Base-by-base conservation (phyloP, 176 grass and related monocot species). In the Musa beccarii region DNA sequence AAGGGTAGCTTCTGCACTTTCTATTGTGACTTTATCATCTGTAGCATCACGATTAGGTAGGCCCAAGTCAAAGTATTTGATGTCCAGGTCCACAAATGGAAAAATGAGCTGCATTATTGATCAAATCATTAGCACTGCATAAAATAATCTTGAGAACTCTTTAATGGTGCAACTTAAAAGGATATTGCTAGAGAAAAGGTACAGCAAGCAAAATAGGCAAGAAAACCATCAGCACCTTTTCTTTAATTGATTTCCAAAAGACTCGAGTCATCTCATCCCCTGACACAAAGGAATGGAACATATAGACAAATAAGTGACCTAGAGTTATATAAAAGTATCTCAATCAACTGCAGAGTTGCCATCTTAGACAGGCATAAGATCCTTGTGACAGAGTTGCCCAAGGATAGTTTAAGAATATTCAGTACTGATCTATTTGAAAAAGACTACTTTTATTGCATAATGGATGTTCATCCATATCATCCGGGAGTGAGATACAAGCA, bases 21-120 rank as follows among this genome's bases (percentile, higher is more conserved):
- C 86, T 86, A 84, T 73, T 71, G 86, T 92, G 68, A 92, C 89
- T 77, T 74, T 83, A 75, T 92, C 89, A 71, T 85, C 73, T 51
- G 87, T 92, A 57, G 84, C 86, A 50, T 97, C 93, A 79, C 87
- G 93, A 28, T 89, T 68, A 66, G 79, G 87, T 76, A 97, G 83
- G 59, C 87, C 90, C 23, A 97, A 83, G 81, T 97, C 93, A 83
- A 87, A 97, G 75, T 97, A 97, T 52, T 97, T 97, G 82, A 92
- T 89, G 22, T 97, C 90, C 87, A 97, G 86, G 24, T 96, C 87
- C 77, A 96, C 12, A 83, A 92, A 96, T 25, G 93, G 93, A 77
- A 89, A 85, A 76, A 96, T 90, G 79, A 96, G 93, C 93, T 96
- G 85, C 81, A 90, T 52, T 26, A 77, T 10, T 26, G 63, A 63